Percentiles rank a stretch among this genome's conserved stretches.
Conservation (phyloP, 495 filamentous ascomycete genomes). For the Durotheca rogersii region DNA sequence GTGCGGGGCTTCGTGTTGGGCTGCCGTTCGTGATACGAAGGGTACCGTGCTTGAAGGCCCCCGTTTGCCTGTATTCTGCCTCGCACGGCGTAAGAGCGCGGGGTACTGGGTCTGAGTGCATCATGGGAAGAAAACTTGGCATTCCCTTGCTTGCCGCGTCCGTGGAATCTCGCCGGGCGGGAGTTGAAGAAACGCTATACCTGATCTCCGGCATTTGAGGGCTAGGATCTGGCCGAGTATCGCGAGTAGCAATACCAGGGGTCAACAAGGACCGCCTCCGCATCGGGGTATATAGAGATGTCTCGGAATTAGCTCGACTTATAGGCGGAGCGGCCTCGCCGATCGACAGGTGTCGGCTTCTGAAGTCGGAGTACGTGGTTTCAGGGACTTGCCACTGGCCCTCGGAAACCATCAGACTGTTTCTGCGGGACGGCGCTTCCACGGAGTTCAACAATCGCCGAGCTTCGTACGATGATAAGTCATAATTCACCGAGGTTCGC, state of each 20-base stretch:
- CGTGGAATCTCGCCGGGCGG: slow-evolving; percentile 39
- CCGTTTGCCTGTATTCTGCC: slow-evolving; percentile 54
- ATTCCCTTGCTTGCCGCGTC: slow-evolving; percentile 38
- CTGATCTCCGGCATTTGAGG: slow-evolving; percentile 33
- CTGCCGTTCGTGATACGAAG: slow-evolving; percentile 60
- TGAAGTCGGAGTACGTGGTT: slow-evolving; percentile 36
- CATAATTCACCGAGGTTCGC: slow-evolving; percentile 45
- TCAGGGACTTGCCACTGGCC: slow-evolving; percentile 39
- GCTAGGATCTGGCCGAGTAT: slow-evolving; percentile 21
- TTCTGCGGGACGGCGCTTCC: slow-evolving; percentile 38
- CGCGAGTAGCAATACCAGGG: slow-evolving; percentile 50
- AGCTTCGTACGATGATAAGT: slow-evolving; percentile 45
- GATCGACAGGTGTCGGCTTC: slow-evolving; percentile 35
- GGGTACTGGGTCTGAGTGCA: slow-evolving; percentile 31
- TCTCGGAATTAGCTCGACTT: slow-evolving; percentile 42
- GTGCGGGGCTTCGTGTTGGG: slow-evolving; percentile 37
- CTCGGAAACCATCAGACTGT: slow-evolving; percentile 37
- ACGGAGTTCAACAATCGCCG: slow-evolving; percentile 43
- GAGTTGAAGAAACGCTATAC: slow-evolving; percentile 42
- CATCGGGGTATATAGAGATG: slow-evolving; percentile 50
- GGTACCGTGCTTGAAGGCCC: slow-evolving; percentile 60
- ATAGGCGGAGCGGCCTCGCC: slow-evolving; percentile 34
- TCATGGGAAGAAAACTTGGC: slow-evolving; percentile 35
- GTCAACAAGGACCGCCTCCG: slow-evolving; percentile 49
- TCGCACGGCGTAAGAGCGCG: slow-evolving; percentile 49